Conservation (phyloP, 2,329 filamentous ascomycete species). For the Colletotrichum noveboracense region DNA sequence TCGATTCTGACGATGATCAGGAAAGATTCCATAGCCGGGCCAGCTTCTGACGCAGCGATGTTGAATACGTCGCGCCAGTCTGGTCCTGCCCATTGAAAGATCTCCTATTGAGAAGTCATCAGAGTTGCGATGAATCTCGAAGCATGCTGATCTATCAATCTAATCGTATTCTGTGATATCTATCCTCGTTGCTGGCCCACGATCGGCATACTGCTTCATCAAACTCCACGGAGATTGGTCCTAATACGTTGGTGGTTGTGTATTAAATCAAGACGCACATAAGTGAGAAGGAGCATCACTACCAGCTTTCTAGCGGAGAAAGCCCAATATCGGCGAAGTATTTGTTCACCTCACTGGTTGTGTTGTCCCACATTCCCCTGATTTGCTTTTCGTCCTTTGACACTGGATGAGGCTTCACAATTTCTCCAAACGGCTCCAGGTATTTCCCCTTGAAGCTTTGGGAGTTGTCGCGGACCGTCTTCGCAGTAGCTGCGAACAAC, state of each 20-base stretch:
- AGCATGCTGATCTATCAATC: neutral
- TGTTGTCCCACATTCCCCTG: slow-evolving; percentile 23
- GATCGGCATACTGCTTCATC: neutral
- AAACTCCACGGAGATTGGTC: neutral
- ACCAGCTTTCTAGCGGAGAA: neutral
- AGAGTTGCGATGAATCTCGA: neutral
- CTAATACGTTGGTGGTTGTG: neutral
- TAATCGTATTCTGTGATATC: fast-evolving
- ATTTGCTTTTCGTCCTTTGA: slow-evolving; percentile 13
- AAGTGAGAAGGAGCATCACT: fast-evolving
- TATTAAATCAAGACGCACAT: neutral
- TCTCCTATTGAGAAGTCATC: neutral
- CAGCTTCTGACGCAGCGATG: neutral
- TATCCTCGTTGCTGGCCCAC: neutral
- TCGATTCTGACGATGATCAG: neutral
- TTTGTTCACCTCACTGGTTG: slow-evolving; percentile 18
- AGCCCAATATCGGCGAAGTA: slow-evolving; percentile 2
- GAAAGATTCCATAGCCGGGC: neutral
- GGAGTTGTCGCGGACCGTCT: slow-evolving; percentile 6
- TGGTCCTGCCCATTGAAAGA: neutral
- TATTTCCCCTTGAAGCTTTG: slow-evolving; percentile 24
- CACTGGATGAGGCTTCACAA: slow-evolving; percentile 13
- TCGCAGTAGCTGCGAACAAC: slow-evolving; percentile 25
- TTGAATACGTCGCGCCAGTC: neutral
- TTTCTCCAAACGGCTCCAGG: slow-evolving; percentile 20